Conservation (phyloP, 2,329 filamentous ascomycete species). For the Torrubiella hemipterigena region DNA sequence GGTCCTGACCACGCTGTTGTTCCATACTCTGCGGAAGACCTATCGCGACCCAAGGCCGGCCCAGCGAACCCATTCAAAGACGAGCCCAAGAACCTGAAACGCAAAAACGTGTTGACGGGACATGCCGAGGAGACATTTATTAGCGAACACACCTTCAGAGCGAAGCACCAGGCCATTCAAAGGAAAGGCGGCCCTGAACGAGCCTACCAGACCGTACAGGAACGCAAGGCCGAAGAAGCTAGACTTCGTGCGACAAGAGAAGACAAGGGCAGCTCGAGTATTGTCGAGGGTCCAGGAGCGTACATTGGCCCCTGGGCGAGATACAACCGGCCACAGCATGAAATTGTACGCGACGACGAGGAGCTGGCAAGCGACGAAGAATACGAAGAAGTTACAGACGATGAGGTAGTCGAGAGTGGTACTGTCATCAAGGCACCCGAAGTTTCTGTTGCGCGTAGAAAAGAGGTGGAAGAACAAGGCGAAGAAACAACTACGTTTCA, state of each 20-base stretch:
- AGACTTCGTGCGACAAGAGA: constrained; percentile 64
- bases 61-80: constrained; percentile 67
- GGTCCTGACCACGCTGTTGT: constrained; percentile 48
- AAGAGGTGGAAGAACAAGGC: constrained; percentile 46
- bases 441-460: constrained; percentile 40
- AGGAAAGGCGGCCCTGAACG: constrained; percentile 46
- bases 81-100: constrained; percentile 48
- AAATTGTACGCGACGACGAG: constrained; percentile 61
- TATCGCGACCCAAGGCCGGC: constrained; percentile 53
- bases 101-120: constrained; percentile 76
- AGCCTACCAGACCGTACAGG: constrained; percentile 39
- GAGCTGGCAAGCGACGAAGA: constrained; percentile 70
- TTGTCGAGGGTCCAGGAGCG: constrained; percentile 76
- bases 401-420: constrained; percentile 53
- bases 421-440: constrained; percentile 45
- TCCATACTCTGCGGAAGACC: constrained; percentile 58
- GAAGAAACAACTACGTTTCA: constrained; percentile 82
- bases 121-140: constrained; percentile 79
- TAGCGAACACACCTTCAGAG: constrained; percentile 81
- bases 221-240: constrained; percentile 60
- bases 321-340: constrained; percentile 62
- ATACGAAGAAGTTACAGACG: constrained; percentile 68
- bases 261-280: constrained; percentile 68
- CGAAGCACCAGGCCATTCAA: constrained; percentile 75
- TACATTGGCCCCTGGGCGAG: constrained; percentile 89